Evolutionary conservation across 2,329 filamentous ascomycete species (phyloP), one percentile per base, ranked within the genome.

Genomic region (Ascochyta rabiei): DNA sequence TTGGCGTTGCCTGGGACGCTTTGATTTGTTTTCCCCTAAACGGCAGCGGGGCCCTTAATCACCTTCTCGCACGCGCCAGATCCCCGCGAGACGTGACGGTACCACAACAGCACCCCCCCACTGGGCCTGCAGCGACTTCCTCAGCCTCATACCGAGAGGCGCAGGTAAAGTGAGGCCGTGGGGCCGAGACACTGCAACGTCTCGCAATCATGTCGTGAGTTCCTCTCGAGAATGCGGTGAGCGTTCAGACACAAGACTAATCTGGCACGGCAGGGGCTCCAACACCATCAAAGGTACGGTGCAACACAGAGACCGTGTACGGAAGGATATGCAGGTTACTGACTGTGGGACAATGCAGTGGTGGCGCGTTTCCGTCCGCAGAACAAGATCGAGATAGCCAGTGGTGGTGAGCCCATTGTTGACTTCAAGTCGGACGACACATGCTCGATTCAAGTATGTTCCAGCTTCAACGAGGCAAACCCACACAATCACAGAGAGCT

Each of bases 301-400:
- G 37, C 44, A 18, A 51, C 21, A 38, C 45, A 16, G 12, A 26
- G 6, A 16, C 12, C 23, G 37, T 9, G 6, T 38, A 40, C 18
- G 2, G 26, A 3, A 16, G 16, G 48, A 3, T 16, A 50, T 37
- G 34, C 35, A 40, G 31, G 24, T 44, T 62, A 63, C 71, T 75
- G 62, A 75, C 67, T 46, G 47, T 58, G 55, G 45, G 24, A 53
- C 49, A 41, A 52, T 67, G 50, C 48, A 90, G 95, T 99, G 76
- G 93, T 99, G 76, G 93, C 93, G 82, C 91, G 95, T 72, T 99
- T 99, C 80, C 87, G 95, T 74, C 95, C 95, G 69, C 93, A 97
- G 80, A 99, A 99, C 83, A 91, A 91, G 80, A 79, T 95, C 77
- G 95, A 99, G 82, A 83, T 96, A 74, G 87, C 88, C 58, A 93